phyloP scores from a whole-genome alignment of 345 rosid genomes.

The Eucalyptus cloeziana region DNA sequence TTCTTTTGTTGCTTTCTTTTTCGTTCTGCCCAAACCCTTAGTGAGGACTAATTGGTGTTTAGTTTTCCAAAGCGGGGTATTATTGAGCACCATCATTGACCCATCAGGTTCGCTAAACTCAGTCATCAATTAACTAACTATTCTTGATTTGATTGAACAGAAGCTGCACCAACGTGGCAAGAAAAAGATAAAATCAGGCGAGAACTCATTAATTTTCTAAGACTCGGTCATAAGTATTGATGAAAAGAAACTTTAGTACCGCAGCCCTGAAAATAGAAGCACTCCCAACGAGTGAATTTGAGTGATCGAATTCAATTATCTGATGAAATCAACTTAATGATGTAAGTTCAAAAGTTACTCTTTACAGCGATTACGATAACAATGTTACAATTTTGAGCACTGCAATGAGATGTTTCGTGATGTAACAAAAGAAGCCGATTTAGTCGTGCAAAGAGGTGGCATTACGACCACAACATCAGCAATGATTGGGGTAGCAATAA shows the following conservation, averaged over 20 bases:
- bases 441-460: neutral
- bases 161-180: too few species aligned
- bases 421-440: neutral
- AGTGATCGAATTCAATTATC: neutral
- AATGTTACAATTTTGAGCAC: accelerated
- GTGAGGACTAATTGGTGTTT: too few species aligned
- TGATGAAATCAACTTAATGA: too few species aligned
- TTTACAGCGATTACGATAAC: accelerated
- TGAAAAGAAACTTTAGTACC: too few species aligned
- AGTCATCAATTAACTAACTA: too few species aligned
- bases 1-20: neutral
- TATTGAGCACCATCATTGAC: too few species aligned
- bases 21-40: neutral
- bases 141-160: too few species aligned
- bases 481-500: neutral
- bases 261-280: neutral
- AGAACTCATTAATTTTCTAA: too few species aligned
- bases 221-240: too few species aligned
- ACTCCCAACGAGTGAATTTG: accelerated
- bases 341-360: neutral
- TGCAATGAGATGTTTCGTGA: accelerated
- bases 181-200: too few species aligned
- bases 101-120: too few species aligned
- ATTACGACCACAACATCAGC: neutral
- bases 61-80: too few species aligned